These are phyloP conservation scores for Gymnopilus dilepis DNA, from an alignment of 768 basidiomycete species.

Conservation along the genomic window DNA sequence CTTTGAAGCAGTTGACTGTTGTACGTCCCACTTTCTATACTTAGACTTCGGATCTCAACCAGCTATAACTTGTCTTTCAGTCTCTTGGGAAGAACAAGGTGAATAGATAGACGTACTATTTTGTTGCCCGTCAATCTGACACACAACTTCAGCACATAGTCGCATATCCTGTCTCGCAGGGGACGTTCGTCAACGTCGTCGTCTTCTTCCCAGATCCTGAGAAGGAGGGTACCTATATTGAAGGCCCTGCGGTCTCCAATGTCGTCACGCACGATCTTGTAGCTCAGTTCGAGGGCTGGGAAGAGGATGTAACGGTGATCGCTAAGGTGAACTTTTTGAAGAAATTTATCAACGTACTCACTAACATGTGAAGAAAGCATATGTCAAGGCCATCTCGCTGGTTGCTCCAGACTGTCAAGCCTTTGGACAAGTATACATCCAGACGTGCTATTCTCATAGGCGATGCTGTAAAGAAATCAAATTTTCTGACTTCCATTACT, in stretches of 20 bases:
- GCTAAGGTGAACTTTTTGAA: slow-evolving; percentile 4
- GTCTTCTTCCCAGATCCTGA: slow-evolving; percentile 30
- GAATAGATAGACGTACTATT: background rate
- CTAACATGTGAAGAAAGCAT: slow-evolving; percentile 11
- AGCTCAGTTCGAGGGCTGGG: slow-evolving; percentile 30
- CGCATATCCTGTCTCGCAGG: slow-evolving; percentile 37
- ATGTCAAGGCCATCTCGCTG: slow-evolving; percentile 23
- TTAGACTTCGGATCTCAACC: background rate
- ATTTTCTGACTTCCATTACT: background rate
- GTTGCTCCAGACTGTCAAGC: slow-evolving; percentile 27
- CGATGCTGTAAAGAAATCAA: slow-evolving; percentile 26
- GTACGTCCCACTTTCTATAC: slow-evolving; percentile 19
- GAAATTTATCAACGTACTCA: background rate
- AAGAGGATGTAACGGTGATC: slow-evolving; percentile 34
- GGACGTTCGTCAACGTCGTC: slow-evolving; percentile 35
- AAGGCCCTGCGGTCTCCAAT: slow-evolving; percentile 32
- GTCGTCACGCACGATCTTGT: slow-evolving; percentile 33
- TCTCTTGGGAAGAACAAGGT: slow-evolving; percentile 25
- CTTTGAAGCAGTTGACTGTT: slow-evolving; percentile 32
- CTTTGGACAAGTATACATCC: slow-evolving; percentile 23
- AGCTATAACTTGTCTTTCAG: no score
- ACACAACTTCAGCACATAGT: slow-evolving; percentile 36
- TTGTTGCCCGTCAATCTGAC: background rate
- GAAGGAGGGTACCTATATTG: slow-evolving; percentile 28
- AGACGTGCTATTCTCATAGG: slow-evolving; percentile 26